These are phyloP conservation scores for Leonotis leonurus DNA, from an alignment of 257 asterid genomes.

Conservation along the genomic window DNA sequence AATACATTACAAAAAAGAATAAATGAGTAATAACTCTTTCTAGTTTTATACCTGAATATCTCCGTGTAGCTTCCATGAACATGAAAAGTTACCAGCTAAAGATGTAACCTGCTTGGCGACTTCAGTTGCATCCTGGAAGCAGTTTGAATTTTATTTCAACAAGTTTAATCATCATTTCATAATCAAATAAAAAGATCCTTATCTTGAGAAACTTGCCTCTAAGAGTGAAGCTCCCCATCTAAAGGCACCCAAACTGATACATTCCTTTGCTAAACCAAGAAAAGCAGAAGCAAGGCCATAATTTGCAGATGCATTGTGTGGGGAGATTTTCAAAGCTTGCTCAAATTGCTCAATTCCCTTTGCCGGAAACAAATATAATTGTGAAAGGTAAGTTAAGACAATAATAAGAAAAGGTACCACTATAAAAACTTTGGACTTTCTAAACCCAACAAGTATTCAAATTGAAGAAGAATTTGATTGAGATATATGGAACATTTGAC, in stretches of 20 bases:
- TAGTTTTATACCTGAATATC: slow-evolving; percentile 71
- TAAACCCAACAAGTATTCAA: slow-evolving; percentile 4
- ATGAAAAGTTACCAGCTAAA: slow-evolving; percentile 61
- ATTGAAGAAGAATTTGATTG: not conserved
- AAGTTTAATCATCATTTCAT: slow-evolving; percentile 14
- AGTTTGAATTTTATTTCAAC: slow-evolving; percentile 19
- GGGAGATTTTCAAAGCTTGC: slow-evolving; percentile 61
- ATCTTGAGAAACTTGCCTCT: slow-evolving; percentile 54
- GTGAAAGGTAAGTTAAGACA: not conserved
- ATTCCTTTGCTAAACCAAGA: slow-evolving; percentile 86
- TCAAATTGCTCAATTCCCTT: slow-evolving; percentile 86
- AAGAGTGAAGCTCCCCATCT: slow-evolving; percentile 86
- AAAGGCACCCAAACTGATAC: slow-evolving; percentile 65
- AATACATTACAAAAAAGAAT: not conserved
- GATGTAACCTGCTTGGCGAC: slow-evolving; percentile 48
- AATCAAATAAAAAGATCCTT: slow-evolving; percentile 10
- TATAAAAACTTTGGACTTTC: not conserved
- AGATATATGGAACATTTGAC: not conserved
- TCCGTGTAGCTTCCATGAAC: slow-evolving; percentile 92
- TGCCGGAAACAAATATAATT: slow-evolving; percentile 8
- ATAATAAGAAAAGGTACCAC: slow-evolving; percentile 4
- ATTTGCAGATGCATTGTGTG: slow-evolving; percentile 61
- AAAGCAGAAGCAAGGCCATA: slow-evolving; percentile 90
- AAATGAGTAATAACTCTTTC: not conserved
- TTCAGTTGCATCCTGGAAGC: slow-evolving; percentile 76